Base-by-base conservation (phyloP, 2,329 filamentous ascomycete genomes). In the Aspergillus sclerotialis region DNA sequence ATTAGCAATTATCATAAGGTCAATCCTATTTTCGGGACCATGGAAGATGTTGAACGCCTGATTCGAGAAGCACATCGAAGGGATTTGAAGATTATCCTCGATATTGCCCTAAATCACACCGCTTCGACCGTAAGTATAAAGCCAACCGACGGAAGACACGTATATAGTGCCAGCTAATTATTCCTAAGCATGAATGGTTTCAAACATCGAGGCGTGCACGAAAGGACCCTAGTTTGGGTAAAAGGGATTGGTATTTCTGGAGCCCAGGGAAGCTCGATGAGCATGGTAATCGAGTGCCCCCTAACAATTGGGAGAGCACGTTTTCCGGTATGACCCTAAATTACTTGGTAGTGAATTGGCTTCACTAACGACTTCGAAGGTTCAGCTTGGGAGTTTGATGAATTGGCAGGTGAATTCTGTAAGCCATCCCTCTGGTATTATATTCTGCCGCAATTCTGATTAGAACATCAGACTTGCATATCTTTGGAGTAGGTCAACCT, bases 221-320 rank as follows among this genome's bases (percentile, higher is more conserved):
- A 36, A 61, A 70, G 40, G 78, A 66, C 49, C 67, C 74, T 2
- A 62, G 69, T 39, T 77, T 65, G 49, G 65, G 67, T 0, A 80
- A 81, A 51, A 63, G 78, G 5, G 69, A 81, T 52, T 84, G 79
- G 78, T 82, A 81, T 46, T 75, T 77, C 44, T 58, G 56, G 56
- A 60, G 43, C 31, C 67, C 69, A 5, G 67, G 68, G 31, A 66
- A 64, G 28, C 73, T 73, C 42, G 64, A 62, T 2, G 48, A 43
- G 2, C 60, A 75, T 17, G 80, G 80, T 5, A 68, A 67, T n/a
- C 72, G 77, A 2, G 64, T 77, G 36, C 77, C 81, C 0, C 82
- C 82, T 0, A 86, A 82, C 45, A 87, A 87, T 59, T 87, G 80
- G 78, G 82, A 45, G 11, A 55, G 53, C 28, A 60, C 61, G 19